Conservation (phyloP, 257 asterid species). For the Solanum pinnatisectum region DNA sequence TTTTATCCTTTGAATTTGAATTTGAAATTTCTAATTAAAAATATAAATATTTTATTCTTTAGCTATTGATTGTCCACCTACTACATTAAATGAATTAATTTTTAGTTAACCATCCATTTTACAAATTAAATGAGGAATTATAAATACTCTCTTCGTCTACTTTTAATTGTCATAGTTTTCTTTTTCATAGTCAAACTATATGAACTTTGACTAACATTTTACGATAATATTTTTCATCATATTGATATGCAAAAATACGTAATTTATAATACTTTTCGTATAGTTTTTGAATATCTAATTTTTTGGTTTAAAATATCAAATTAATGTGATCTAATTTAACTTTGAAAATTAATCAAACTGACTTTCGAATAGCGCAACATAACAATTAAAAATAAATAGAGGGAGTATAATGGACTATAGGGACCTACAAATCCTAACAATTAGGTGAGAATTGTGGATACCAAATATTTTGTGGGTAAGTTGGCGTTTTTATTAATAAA, state of each 20-base stretch:
- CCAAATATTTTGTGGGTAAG: neutral
- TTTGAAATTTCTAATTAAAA: neutral
- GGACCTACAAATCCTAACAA: neutral
- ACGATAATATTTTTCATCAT: too few relatives aligned
- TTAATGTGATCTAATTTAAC: accelerated
- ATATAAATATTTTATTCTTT: neutral
- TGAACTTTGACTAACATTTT: too few relatives aligned
- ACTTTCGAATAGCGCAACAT: accelerated
- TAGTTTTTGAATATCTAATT: too few relatives aligned
- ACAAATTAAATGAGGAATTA: neutral
- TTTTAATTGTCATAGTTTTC: too few relatives aligned
- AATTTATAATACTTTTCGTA: too few relatives aligned
- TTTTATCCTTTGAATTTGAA: neutral
- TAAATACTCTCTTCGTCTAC: neutral
- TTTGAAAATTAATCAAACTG: too few relatives aligned
- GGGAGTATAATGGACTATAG: neutral
- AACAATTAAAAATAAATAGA: too few relatives aligned
- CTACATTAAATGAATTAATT: neutral
- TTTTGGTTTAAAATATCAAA: too few relatives aligned
- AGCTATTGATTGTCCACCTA: neutral
- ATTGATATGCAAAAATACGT: too few relatives aligned
- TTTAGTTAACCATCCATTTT: neutral
- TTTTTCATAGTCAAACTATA: too few relatives aligned
- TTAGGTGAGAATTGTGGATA: neutral
- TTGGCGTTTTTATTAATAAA: neutral